phyloP scores from a whole-genome alignment of 2,329 filamentous ascomycete genomes.

The Neofusicoccum cordaticola region DNA sequence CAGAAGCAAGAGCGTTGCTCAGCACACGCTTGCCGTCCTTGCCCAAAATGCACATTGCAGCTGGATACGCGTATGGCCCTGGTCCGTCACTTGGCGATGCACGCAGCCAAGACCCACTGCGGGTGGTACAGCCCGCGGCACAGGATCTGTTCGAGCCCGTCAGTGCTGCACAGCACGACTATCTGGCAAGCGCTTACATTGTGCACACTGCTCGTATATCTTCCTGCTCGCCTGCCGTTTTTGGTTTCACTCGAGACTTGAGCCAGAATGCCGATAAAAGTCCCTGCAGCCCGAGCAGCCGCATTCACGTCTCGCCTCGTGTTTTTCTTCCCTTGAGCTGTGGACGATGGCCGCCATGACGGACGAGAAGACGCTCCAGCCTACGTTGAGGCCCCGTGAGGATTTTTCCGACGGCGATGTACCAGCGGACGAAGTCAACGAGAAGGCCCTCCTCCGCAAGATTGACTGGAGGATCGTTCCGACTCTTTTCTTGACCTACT shows the following conservation, averaged over 20 bases:
- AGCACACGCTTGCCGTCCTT: neutral
- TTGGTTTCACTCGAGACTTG: neutral
- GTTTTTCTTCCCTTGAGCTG: neutral
- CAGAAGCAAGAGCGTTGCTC: neutral
- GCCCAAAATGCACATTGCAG: neutral
- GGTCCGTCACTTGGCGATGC: neutral
- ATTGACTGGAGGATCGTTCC: conserved; percentile 44
- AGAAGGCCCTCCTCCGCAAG: conserved; percentile 24
- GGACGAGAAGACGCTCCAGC: neutral
- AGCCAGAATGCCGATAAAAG: neutral
- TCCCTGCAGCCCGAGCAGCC: neutral
- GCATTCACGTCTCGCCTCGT: neutral
- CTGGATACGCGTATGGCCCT: neutral
- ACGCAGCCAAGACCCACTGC: neutral
- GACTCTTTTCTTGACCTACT: conserved; percentile 39
- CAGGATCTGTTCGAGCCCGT: neutral
- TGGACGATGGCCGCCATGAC: neutral
- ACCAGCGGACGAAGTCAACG: neutral
- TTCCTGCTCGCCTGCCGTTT: neutral
- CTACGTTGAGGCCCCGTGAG: neutral
- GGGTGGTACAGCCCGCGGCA: neutral
- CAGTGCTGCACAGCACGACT: neutral
- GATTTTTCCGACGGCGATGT: neutral
- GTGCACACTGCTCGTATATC: neutral
- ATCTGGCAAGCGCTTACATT: neutral